Evolutionary conservation across 495 filamentous ascomycete genomes (phyloP).

Genomic region (Lepidopterella palustris): DNA sequence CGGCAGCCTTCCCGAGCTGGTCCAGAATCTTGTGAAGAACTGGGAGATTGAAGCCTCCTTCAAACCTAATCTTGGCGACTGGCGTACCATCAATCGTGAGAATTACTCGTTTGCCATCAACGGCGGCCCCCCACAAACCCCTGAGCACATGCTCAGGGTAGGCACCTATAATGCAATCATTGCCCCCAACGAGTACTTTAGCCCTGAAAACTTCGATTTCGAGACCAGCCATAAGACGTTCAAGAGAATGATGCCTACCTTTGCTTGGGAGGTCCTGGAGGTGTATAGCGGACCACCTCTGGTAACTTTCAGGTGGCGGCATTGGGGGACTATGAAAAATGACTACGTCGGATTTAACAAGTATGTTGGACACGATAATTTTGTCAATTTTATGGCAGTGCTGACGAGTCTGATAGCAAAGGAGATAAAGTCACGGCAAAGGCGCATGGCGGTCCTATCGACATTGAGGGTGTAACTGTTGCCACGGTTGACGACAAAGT

Average conservation of each 20-base stretch:
- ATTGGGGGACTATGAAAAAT: conserved; percentile 59
- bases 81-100: conserved; percentile 53
- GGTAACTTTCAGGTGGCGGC: conserved; percentile 57
- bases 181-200: conserved; percentile 54
- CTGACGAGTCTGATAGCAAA: conserved; percentile 36
- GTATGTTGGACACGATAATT: conserved; percentile 34
- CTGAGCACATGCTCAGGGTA: conserved; percentile 58
- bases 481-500: conserved; percentile 55
- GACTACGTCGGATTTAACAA: conserved; percentile 57
- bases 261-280: conserved; percentile 64
- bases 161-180: conserved; percentile 66
- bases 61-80: conserved; percentile 54
- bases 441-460: conserved; percentile 46
- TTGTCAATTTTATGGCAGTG: background rate
- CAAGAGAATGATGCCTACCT: conserved; percentile 63
- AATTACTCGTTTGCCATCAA: conserved; percentile 58
- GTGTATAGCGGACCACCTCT: conserved; percentile 55
- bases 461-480: conserved; percentile 51
- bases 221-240: conserved; percentile 58
- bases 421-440: conserved; percentile 55
- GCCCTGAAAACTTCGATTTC: conserved; percentile 51
- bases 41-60: conserved; percentile 66
- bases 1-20: conserved; percentile 50
- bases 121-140: conserved; percentile 47
- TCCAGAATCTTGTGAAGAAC: conserved; percentile 66